A percentile compares a stretch with the other conserved stretches of the same genome.
Conservation (phyloP, 1,139 yeast genomes). For the Suzukiozyma palmioleophila region DNA sequence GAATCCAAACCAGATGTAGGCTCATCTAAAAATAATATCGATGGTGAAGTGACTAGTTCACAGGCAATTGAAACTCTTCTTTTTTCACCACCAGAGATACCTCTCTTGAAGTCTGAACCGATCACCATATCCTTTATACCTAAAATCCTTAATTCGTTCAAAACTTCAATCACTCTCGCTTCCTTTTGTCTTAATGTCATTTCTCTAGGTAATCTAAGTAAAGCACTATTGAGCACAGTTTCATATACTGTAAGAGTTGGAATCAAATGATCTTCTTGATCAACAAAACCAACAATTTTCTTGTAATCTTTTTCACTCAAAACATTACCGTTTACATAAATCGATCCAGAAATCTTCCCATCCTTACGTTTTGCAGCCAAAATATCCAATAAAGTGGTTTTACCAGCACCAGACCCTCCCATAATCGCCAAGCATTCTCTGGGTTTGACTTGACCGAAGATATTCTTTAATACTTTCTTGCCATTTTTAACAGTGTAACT, state of each 20-base stretch:
- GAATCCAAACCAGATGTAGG: constrained; percentile 96
- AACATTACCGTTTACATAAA: constrained; percentile 68
- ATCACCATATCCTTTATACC: constrained; percentile 80
- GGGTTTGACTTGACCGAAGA: constrained; percentile 76
- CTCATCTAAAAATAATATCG: constrained; percentile 76
- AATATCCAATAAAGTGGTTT: constrained; percentile 87
- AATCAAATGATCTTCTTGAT: constrained; percentile 86
- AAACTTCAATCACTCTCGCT: constrained; percentile 76
- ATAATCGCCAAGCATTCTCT: constrained; percentile 90
- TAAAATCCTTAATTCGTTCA: constrained; percentile 78
- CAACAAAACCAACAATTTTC: constrained; percentile 89
- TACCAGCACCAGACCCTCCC: constrained; percentile 99
- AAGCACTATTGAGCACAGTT: constrained; percentile 88
- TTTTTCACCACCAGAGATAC: constrained; percentile 93
- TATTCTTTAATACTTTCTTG: constrained; percentile 48
- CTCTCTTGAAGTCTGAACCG: constrained; percentile 86
- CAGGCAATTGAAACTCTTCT: constrained; percentile 88
- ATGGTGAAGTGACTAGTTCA: constrained; percentile 82
- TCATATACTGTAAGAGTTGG: constrained; percentile 95
- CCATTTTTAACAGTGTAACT: constrained; percentile 57
- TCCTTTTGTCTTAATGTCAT: constrained; percentile 74
- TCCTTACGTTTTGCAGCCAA: constrained; percentile 82
- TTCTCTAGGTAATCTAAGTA: constrained; percentile 74
- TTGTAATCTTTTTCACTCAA: constrained; percentile 43
- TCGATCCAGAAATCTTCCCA: constrained; percentile 61